phyloP scores from a whole-genome alignment of 306 rosid genomes.

The Albizia julibrissin region DNA sequence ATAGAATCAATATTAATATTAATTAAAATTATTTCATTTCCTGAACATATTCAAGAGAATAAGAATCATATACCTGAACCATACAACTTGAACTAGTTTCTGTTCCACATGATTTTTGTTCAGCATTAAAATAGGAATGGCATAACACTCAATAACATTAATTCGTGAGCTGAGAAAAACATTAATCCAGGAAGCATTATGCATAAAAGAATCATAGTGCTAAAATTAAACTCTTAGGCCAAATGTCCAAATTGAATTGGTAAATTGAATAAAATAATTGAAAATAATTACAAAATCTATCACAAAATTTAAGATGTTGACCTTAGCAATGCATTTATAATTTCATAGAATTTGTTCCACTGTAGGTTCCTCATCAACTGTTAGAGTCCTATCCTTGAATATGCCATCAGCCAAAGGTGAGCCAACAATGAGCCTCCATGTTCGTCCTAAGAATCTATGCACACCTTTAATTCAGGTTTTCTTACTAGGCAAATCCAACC shows the following conservation, averaged over 20 bases:
- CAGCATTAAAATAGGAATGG: too few relatives aligned
- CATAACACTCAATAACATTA: slow-evolving; percentile 16
- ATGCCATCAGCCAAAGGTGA: slow-evolving; percentile 80
- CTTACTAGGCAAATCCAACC: too few relatives aligned
- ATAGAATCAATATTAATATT: not conserved
- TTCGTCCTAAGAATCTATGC: slow-evolving; percentile 89
- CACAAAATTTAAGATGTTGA: slow-evolving; percentile 42
- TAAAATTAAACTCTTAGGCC: slow-evolving; percentile 41
- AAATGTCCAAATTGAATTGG: slow-evolving; percentile 28
- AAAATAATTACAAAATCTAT: slow-evolving; percentile 6
- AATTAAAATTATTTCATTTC: not conserved
- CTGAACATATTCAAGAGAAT: slow-evolving; percentile 4
- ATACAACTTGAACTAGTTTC: too few relatives aligned
- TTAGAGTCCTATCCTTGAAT: slow-evolving; percentile 70
- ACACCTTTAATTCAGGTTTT: slow-evolving; percentile 99
- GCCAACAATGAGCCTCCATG: slow-evolving; percentile 91
- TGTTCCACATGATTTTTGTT: too few relatives aligned
- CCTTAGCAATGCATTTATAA: slow-evolving; percentile 94
- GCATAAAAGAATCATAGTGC: slow-evolving; percentile 31
- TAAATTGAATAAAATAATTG: slow-evolving; percentile 25
- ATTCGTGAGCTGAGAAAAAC: slow-evolving; percentile 25
- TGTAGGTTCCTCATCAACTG: slow-evolving; percentile 79
- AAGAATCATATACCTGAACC: too few relatives aligned
- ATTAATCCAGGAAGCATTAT: slow-evolving; percentile 13
- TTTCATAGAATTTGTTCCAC: slow-evolving; percentile 75